Conservation (phyloP, 441 rosid genomes). For the Populus hybrid region DNA sequence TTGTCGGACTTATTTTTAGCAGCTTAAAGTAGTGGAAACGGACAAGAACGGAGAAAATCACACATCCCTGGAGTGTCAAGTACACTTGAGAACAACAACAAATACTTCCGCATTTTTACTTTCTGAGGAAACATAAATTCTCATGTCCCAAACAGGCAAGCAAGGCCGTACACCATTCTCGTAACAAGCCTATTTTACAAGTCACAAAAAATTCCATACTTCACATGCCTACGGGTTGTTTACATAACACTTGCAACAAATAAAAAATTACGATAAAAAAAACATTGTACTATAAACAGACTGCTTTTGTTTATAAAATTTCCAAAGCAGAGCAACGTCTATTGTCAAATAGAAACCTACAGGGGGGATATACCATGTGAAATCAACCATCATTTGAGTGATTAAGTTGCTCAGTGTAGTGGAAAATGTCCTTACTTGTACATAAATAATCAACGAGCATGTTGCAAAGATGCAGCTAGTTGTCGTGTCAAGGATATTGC, state of each 20-base stretch:
- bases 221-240: no score
- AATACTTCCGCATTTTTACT: background rate
- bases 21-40: background rate
- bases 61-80: background rate
- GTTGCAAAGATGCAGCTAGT: conserved; percentile 7
- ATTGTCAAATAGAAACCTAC: no score
- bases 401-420: background rate
- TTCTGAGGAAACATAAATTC: background rate
- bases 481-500: background rate
- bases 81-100: no score
- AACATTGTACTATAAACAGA: no score
- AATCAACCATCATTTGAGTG: background rate
- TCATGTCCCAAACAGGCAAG: background rate
- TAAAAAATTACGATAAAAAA: no score
- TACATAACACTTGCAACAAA: no score
- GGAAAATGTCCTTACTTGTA: background rate
- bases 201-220: no score
- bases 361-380: background rate
- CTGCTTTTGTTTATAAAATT: no score
- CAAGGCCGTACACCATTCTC: background rate
- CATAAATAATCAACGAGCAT: conserved; percentile 15
- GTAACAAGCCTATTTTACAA: background rate
- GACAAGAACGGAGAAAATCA: background rate
- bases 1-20: background rate
- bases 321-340: no score